phyloP scores from a whole-genome alignment of 2,329 filamentous ascomycete genomes.

The Calonectria crousiana region DNA sequence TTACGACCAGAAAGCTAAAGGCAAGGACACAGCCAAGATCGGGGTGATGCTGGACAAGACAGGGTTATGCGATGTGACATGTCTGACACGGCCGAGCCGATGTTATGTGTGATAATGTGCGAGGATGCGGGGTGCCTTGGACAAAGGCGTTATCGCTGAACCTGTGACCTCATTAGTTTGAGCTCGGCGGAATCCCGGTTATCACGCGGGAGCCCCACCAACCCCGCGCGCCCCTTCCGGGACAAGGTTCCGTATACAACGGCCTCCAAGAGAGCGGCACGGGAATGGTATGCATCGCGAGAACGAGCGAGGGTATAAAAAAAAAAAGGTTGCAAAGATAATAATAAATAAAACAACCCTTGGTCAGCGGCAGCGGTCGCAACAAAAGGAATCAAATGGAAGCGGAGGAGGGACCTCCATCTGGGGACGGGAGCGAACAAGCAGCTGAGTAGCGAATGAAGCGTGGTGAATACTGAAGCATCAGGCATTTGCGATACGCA shows the following conservation, averaged over 20 bases:
- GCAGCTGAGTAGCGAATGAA: too few species aligned
- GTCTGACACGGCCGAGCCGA: not conserved
- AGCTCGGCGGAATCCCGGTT: not conserved
- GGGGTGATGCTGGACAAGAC: not conserved
- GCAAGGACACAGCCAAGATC: not conserved
- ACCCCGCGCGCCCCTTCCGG: not conserved
- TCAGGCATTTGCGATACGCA: not conserved
- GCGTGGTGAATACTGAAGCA: too few species aligned
- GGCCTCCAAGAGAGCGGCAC: not conserved
- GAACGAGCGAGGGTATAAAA: too few species aligned
- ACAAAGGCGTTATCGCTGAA: not conserved
- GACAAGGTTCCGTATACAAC: not conserved
- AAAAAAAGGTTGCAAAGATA: too few species aligned
- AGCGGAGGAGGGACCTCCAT: too few species aligned
- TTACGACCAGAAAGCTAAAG: slow-evolving; percentile 17
- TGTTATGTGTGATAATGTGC: not conserved
- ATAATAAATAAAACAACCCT: too few species aligned
- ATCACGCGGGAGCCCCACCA: not conserved
- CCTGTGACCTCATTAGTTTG: not conserved
- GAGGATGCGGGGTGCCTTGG: not conserved
- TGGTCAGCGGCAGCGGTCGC: too few species aligned
- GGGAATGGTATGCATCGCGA: too few species aligned
- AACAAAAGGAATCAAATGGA: too few species aligned
- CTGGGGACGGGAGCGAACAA: too few species aligned
- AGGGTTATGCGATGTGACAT: not conserved